Evolutionary conservation across 345 rosid species (phyloP), one percentile per base, ranked within the genome.

Genomic region (Sonneratia alba): DNA sequence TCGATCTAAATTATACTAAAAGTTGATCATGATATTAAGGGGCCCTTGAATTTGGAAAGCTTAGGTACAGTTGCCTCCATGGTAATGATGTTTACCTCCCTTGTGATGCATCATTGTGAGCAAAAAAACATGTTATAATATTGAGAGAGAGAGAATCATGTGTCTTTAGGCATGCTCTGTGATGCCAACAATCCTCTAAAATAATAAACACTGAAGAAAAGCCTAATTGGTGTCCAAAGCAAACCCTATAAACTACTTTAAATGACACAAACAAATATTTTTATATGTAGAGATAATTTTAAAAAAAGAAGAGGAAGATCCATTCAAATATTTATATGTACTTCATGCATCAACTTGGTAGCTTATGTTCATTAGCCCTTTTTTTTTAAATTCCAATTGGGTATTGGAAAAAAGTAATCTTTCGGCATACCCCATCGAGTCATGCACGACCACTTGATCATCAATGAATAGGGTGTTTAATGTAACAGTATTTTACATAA

Each of bases 31-130:
- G 16, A 51, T 51, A 48, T 43, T 3, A 45, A 4, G 19, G 19
- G 59, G 19, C 18, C 59, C 19, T 53, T 57, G 63, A 22, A 57
- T 57, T 32, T 57, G 63, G 63, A 57, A 57, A 22, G 32, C 6
- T 57, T 21, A 1, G 51, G 57, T 53, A 53, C n/a, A 53, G 57
- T 19, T 53, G n/a, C 57, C 22, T 6, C 57, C 57, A 3, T n/a
- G 6, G 66, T 62, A 62, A 62, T 62, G 66, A 62, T 62, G 66
- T 27, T 62, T 62, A 12, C 66, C 19, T 15, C 66, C 66, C 65
- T 27, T 34, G 13, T 53, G 1, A 16, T 53, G 57, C 57, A 53
- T 53, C 57, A 53, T 53, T 19, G 57, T 53, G 3, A 6, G 51
- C 51, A 27, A 47, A 47, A 47, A 47, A 47, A 7, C 51, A 47